Evolutionary conservation across 1,284 basidiomycete species (phyloP).

Genomic region (Melampsora larici-populina): DNA sequence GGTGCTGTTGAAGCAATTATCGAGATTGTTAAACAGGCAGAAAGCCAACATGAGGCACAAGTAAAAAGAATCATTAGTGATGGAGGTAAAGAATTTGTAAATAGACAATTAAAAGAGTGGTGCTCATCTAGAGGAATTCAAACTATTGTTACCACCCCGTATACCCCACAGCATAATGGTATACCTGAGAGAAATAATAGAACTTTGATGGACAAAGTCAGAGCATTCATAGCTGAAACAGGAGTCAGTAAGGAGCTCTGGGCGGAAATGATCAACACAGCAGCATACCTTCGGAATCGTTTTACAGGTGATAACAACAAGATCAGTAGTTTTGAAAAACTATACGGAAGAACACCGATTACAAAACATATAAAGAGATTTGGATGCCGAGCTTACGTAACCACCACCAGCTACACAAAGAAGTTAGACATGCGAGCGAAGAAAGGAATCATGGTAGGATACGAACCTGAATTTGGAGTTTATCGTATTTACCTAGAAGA

Average conservation of each 20-base stretch:
- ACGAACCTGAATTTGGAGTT: slow-evolving; percentile 12
- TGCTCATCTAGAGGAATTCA: slow-evolving; percentile 12
- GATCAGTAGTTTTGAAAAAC: not conserved
- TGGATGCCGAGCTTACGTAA: slow-evolving; percentile 4
- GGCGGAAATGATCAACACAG: slow-evolving; percentile 25
- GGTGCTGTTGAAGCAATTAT: not conserved
- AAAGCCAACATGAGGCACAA: slow-evolving; percentile 9
- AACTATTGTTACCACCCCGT: slow-evolving; percentile 11
- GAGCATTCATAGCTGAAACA: not conserved
- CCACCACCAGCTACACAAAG: not conserved
- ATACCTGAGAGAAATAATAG: slow-evolving; percentile 23
- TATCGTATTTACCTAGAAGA: slow-evolving; percentile 9
- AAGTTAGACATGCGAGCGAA: slow-evolving; percentile 7
- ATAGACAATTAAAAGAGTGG: slow-evolving; percentile 9
- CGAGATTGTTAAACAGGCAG: not conserved
- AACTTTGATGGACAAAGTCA: slow-evolving; percentile 17
- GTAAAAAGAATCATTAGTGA: slow-evolving; percentile 20
- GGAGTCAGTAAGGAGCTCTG: slow-evolving; percentile 1
- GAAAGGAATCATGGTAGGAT: slow-evolving; percentile 26
- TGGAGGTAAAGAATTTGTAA: slow-evolving; percentile 29
- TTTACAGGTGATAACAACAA: not conserved
- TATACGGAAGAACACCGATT: slow-evolving; percentile 9
- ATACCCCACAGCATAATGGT: slow-evolving; percentile 35
- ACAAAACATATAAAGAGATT: slow-evolving; percentile 8
- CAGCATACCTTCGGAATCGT: not conserved